Base-by-base conservation (phyloP, 371 early-diverging fungal species). In the Apophysomyces trapeziformis region DNA sequence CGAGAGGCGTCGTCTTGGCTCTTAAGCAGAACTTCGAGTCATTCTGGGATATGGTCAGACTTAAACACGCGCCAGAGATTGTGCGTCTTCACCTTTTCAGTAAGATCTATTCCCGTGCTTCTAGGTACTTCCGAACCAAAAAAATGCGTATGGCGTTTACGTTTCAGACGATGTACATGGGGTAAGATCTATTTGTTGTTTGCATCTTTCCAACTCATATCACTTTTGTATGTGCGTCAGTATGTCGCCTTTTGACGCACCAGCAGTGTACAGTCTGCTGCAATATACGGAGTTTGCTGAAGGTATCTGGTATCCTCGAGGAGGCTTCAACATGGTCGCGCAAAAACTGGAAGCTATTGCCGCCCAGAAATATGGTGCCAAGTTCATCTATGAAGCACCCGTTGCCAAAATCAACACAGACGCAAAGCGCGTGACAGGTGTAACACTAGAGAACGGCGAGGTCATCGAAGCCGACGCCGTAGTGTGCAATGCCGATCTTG, bases 171-270 rank as follows among this genome's bases (percentile, higher is more conserved):
- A 82, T 82, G 84, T 83, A 83, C 58, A 83, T 83, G 84, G 81
- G 84, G 84, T 83, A 76, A 71, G 71, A 60, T 16, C 16, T 50
- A 50, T 18, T 21, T 50, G 21, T 21, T 16, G 9, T 50, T 50
- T n/a, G 4, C 21, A 21, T 50, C 54, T 5, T 18, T 50, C 12
- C 16, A 41, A 50, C 21, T 50, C 35, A 32, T 41, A 35, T 26
- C 32, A 26, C 32, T 26, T 26, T 26, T 26, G 43, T 57, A 44
- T 32, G 56, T 62, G 14, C 14, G 63, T 3, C 77, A 88, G 89
- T 13, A 87, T 87, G 88, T 83, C 83, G 11, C 89, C 89, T 41
- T 89, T 77, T 69, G 88, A 89, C 63, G 87, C 88, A 13, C 88
- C 89, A 5, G 89, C 83, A 13, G 85, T 87, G 3, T 89, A 88